A percentile compares a stretch with the other conserved stretches of the same genome.
Evolutionary conservation across 228 moss, liverwort and hornwort species (phyloP).

Genomic region (Sphagnum magellanicum): DNA sequence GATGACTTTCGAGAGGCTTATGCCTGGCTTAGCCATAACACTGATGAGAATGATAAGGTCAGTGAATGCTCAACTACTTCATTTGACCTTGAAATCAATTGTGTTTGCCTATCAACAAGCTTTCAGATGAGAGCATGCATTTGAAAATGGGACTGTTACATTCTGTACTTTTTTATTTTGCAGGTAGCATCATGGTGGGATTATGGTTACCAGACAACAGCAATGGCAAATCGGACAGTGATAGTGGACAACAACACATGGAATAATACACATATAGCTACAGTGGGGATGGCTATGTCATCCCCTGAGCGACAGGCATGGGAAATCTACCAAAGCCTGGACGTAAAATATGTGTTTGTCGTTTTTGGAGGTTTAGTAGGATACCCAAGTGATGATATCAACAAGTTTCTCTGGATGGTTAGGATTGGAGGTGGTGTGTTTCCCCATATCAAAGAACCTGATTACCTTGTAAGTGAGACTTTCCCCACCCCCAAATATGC

Average conservation of each 20-base stretch:
- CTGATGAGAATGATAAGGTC: slow-evolving; percentile 86
- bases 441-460: slow-evolving; percentile 95
- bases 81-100: too few relatives aligned
- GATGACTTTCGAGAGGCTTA: slow-evolving; percentile 98
- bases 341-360: slow-evolving; percentile 97
- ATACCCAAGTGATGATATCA: slow-evolving; percentile 98
- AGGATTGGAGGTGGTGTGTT: slow-evolving; percentile 98
- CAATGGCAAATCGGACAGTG: slow-evolving; percentile 99
- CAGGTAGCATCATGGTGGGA: slow-evolving; percentile 99
- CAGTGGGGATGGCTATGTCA: slow-evolving; percentile 99
- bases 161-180: neutral
- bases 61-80: neutral
- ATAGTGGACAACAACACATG: slow-evolving; percentile 99
- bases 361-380: slow-evolving; percentile 98
- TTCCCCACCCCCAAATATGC: neutral
- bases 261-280: slow-evolving; percentile 99
- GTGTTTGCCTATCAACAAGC: too few relatives aligned
- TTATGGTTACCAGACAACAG: slow-evolving; percentile 99
- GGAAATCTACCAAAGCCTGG: slow-evolving; percentile 91
- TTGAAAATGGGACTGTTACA: neutral
- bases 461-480: slow-evolving; percentile 67
- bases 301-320: slow-evolving; percentile 94
- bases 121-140: neutral
- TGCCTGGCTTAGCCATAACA: slow-evolving; percentile 93
- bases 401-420: slow-evolving; percentile 99